Base-by-base conservation (phyloP, 148 eudicot genomes). In the Agrostemma githago region DNA sequence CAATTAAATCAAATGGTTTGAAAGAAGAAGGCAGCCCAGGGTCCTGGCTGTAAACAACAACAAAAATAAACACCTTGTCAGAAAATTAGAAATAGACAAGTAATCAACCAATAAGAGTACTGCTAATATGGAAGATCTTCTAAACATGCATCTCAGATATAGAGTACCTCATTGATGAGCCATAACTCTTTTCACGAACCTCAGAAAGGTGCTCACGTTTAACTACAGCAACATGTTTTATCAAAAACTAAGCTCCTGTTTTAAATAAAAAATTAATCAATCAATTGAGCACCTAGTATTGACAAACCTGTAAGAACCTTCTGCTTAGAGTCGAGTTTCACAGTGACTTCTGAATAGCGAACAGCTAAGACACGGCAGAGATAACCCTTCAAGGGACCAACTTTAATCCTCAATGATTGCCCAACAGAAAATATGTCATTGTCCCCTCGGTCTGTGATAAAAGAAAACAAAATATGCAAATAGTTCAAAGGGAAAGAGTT, bases 301-400 rank as follows among this genome's bases (percentile, higher is more conserved):
- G 74, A 77, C 84, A 72, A 74, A 95, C 99, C 99, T 86, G 99
- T 90, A 72, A 92, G 89, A 83, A 92, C 89, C 79, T 88, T 95
- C 44, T 89, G 96, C 84, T 90, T 84, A 74, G 99, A 95, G 87
- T 92, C 97, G 73, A 95, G 86, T 79, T 95, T 95, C 78, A 95
- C 99, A 17, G 92, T 89, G 75, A 95, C 85, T 78, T 90, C 94
- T 70, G 96, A 85, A 66, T 84, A 86, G 46, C 97, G 96, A 71
- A 95, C 58, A 43, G 97, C 97, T 80, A 92, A 68, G 59, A 90
- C 97, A 51, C 96, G 90, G 74, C 99, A 95, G 43, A 86, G 86
- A 78, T 92, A 95, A 39, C 99, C 99, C 91, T 95, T 95, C 62
- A 95, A 85, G 76, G 97, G 99, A 10, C 99, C 99, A 78, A 89